Base-by-base conservation (phyloP, 2,329 filamentous ascomycete species). In the Botrytis cinerea region DNA sequence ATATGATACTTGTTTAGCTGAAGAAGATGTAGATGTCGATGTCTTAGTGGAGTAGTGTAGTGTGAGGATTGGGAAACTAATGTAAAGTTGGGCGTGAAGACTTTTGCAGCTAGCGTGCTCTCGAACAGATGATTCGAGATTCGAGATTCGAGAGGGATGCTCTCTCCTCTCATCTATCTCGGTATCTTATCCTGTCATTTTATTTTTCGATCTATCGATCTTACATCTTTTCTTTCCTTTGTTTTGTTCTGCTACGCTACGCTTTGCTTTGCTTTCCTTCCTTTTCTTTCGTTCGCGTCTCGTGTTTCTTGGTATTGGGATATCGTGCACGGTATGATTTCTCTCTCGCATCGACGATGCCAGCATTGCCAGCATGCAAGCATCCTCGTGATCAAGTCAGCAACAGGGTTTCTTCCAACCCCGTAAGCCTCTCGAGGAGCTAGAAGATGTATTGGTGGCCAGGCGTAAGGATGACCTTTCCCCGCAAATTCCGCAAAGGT, bases 381-480 rank as follows among this genome's bases (percentile, higher is more conserved):
- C 57, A 10, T 22, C 57, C 57, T 60, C 57, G 57, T 60, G 57
- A 40, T 18, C 38, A 14, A 8, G 38, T 62, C 60, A 62, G 60
- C 60, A 62, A 62, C 60, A 62, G 25, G 60, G 60, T 40, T 62
- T 28, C 59, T n/a, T 16, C 2, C 32, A 38, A 32, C 59, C 35
- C 25, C 25, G 22, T n/a, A 16, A 62, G 60, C 60, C 60, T n/a
- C 60, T 62, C 38, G 14, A 43, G 35, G 20, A 60, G n/a, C 57
- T 25, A 22, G 20, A n/a, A 43, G 60, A 62, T 40, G 60, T 62
- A 40, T n/a, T 62, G 60, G 60, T n/a, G 60, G 22, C 20, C 22
- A 60, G 57, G 28, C 32, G 57, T 60, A 60, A 61, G 35, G 35
- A 43, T 62, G 60, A 62, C 60, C 38, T 62, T 61, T 62, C 60